Conservation (phyloP, 345 rosid species). For the sweet orange (Citrus sinensis) region DVS_A1.0 CM039164.1:14892501-14893000, state of each 20-base stretch:
- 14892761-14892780: background rate
- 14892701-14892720: background rate
- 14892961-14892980: too few species aligned
- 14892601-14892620: background rate
- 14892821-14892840: too few species aligned
- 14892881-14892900: background rate
- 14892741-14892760: background rate
- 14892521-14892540: background rate
- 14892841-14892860: too few species aligned
- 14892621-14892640: background rate
- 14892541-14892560: background rate
- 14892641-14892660: background rate
- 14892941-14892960: too few species aligned
- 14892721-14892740: background rate
- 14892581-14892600: background rate
- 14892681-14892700: background rate
- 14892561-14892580: rapidly evolving
- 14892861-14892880: too few species aligned
- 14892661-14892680: background rate
- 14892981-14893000: too few species aligned
- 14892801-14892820: too few species aligned
- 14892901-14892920: background rate
- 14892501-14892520: background rate
- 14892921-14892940: too few species aligned
- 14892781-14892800: background rate